phyloP scores from a whole-genome alignment of 2,329 filamentous ascomycete genomes.

The Ophiostoma piceae region DNA sequence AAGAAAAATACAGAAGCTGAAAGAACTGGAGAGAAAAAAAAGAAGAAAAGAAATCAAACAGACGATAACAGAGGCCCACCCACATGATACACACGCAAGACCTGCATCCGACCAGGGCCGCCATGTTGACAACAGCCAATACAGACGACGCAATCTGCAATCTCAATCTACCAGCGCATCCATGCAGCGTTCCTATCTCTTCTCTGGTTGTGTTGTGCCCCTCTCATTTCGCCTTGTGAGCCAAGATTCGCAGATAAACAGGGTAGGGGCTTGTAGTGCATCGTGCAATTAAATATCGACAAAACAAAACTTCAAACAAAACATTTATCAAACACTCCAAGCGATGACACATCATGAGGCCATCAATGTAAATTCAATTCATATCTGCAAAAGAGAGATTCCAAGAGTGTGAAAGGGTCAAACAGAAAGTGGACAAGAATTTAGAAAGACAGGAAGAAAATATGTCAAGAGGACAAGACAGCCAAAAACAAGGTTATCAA shows the following conservation, averaged over 20 bases:
- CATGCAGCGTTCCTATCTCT: constrained; percentile 1
- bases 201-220: neutral
- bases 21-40: neutral
- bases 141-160: neutral
- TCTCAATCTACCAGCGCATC: neutral
- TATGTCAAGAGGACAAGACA: neutral
- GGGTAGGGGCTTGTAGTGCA: neutral
- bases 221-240: neutral
- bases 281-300: neutral
- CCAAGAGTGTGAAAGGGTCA: neutral
- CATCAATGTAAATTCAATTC: neutral
- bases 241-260: neutral
- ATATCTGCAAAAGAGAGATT: neutral
- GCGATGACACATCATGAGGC: neutral
- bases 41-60: neutral
- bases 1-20: neutral
- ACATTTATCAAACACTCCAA: neutral
- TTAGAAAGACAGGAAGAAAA: neutral
- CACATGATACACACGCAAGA: constrained; percentile 7
- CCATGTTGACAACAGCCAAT: neutral
- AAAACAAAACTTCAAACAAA: neutral
- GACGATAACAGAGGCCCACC: neutral
- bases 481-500: neutral
- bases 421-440: neutral
- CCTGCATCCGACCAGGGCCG: neutral